Conservation (phyloP, 2,329 filamentous ascomycete genomes). For the Fusarium newnesense region DNA sequence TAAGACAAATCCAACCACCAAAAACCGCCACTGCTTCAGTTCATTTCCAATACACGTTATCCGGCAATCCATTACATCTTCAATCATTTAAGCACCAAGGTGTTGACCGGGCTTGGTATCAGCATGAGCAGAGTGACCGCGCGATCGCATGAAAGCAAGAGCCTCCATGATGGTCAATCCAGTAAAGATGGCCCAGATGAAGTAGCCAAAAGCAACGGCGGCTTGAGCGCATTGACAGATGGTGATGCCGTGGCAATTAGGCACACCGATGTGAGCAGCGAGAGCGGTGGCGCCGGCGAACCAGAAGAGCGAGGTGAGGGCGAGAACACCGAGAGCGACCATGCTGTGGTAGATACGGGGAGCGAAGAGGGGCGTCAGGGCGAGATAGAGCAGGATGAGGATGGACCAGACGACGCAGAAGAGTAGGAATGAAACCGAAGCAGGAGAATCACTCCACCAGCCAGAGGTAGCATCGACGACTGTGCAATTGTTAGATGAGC, state of each 20-base stretch:
- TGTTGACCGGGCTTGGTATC: conserved; percentile 42
- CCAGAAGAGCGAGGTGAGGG: conserved; percentile 86
- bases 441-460: neutral
- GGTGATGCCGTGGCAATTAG: conserved; percentile 61
- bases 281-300: conserved; percentile 86
- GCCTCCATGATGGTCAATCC: conserved; percentile 60
- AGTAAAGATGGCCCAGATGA: conserved; percentile 66
- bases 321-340: conserved; percentile 74
- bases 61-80: neutral
- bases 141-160: conserved; percentile 55
- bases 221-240: conserved; percentile 72
- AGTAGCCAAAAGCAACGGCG: conserved; percentile 72
- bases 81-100: conserved; percentile 22
- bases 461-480: conserved; percentile 42
- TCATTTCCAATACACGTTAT: neutral
- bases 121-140: conserved; percentile 48
- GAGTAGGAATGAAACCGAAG: conserved; percentile 70
- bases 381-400: conserved; percentile 76
- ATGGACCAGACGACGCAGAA: conserved; percentile 83
- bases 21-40: neutral
- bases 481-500: conserved; percentile 17
- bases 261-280: conserved; percentile 70
- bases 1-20: neutral
- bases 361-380: conserved; percentile 72
- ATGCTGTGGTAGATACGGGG: conserved; percentile 70